Base-by-base conservation (phyloP, 139 green algal genomes). In the Bryopsis sp. region DNA sequence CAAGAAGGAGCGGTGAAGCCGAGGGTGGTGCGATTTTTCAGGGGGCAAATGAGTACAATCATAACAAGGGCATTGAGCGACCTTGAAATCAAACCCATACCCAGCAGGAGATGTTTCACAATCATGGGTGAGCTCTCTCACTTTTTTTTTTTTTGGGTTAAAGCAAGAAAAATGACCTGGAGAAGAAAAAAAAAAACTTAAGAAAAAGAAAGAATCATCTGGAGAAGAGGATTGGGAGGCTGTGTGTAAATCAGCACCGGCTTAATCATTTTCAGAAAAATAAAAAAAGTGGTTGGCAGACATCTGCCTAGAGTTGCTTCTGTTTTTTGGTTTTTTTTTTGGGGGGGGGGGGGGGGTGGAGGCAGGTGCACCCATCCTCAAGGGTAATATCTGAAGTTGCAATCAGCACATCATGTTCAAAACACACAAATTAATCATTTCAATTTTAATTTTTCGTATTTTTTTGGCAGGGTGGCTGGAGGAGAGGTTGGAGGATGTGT, bases 41-140 rank as follows among this genome's bases (percentile, higher is more conserved):
- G 94, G 2, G 86, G 82, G 24, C 92, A 97, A 76, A 98, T 99
- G 94, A 82, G 92, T 68, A 99, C 94, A 39, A 99, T 99, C 81
- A 98, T 99, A 67, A 86, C 83, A 8, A 84, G 89, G 37, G 94
- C 94, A 3, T 81, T 96, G 19, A 75, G 63, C 4, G 94, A 99
- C n/a, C 64, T 95, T 67, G 83, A 81, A 35, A 90, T 99, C 70
- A 86, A 90, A 65, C 68, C 90, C 1, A 72, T 97, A 28, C 90
- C 94, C 63, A 95, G 85, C 74, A 80, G 95, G 7, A 77, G 94
- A 19, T 97, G 91, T 80, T 95, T 96, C 75, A 82, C 86, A 2
- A 74, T 97, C 33, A 90, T 96, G 76, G 78, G 88, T 92, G 68
- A 77, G 87, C n/a, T n/a, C n/a, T n/a, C n/a, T n/a, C n/a, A n/a